Evolutionary conservation across 352 stramenopile genomes (phyloP).

Genomic region (Pythium scleroteichum): DNA sequence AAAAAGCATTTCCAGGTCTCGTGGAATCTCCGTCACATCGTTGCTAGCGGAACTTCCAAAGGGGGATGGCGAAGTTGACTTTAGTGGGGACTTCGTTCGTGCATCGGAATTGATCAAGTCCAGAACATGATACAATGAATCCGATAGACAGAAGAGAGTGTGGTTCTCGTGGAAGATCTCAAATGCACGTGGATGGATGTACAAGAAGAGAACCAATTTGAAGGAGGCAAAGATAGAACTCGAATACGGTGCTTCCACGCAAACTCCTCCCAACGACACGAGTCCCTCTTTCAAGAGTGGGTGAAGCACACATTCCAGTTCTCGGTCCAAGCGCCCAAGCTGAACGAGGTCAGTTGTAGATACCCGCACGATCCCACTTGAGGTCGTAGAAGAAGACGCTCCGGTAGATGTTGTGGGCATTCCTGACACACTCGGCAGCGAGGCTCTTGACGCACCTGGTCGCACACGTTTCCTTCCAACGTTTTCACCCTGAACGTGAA

Average conservation of each 20-base stretch:
- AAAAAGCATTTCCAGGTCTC: conserved; percentile 67
- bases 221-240: conserved; percentile 73
- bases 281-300: conserved; percentile 65
- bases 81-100: conserved; percentile 11
- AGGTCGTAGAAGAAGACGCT: conserved; percentile 9
- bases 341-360: conserved; percentile 45
- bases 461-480: conserved; percentile 66
- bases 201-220: conserved; percentile 58
- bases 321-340: conserved; percentile 62
- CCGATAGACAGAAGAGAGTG: conserved; percentile 61
- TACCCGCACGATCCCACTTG: conserved; percentile 57
- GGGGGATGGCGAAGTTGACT: conserved; percentile 6
- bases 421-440: not conserved
- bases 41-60: not conserved
- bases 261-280: conserved; percentile 48
- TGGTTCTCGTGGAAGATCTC: conserved; percentile 63
- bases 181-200: conserved; percentile 59
- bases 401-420: not conserved
- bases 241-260: conserved; percentile 41
- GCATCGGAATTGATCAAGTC: conserved; percentile 35
- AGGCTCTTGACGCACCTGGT: conserved; percentile 11
- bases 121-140: conserved; percentile 59
- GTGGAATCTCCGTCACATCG: conserved; percentile 30
- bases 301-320: conserved; percentile 60
- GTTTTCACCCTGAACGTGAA: conserved; percentile 70